These are phyloP conservation scores for Microbotryomycetes sp. DNA, from an alignment of 1,284 basidiomycete genomes.

Conservation along the genomic window DNA sequence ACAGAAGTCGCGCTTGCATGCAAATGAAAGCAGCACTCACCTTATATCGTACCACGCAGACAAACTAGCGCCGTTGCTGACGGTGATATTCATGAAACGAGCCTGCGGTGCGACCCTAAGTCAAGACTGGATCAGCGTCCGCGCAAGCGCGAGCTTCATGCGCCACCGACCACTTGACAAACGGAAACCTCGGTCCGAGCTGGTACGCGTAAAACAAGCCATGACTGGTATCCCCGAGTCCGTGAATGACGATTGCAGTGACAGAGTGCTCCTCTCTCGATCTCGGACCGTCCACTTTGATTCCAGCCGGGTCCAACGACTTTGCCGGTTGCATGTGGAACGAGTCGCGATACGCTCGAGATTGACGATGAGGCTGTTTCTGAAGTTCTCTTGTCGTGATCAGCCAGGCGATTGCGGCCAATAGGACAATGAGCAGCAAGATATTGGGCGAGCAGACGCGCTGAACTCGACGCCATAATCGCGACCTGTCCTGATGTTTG, in stretches of 20 bases:
- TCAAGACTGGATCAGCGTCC: not conserved
- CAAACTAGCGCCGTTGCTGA: not conserved
- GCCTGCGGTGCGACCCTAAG: conserved; percentile 21
- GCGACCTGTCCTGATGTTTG: not conserved
- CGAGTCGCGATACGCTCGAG: not conserved
- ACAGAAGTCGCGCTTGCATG: too few species aligned
- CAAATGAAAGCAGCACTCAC: not conserved
- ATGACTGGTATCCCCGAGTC: conserved; percentile 6
- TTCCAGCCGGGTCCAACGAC: not conserved
- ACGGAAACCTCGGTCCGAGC: conserved; percentile 5
- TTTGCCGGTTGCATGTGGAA: not conserved
- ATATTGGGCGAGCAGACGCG: not conserved
- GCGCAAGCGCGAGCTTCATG: not conserved
- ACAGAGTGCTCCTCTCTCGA: conserved; percentile 7
- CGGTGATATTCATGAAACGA: conserved; percentile 11
- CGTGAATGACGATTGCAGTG: conserved; percentile 22
- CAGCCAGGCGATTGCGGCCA: not conserved
- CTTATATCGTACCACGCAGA: conserved; percentile 23
- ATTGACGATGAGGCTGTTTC: not conserved
- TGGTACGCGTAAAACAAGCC: conserved; percentile 3
- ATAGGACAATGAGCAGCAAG: not conserved
- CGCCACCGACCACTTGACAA: conserved; percentile 12
- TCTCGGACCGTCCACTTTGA: not conserved
- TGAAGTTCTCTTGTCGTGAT: not conserved
- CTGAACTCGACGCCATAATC: not conserved